phyloP scores from a whole-genome alignment of 2,329 filamentous ascomycete species.

The Arthroderma sp. region DNA sequence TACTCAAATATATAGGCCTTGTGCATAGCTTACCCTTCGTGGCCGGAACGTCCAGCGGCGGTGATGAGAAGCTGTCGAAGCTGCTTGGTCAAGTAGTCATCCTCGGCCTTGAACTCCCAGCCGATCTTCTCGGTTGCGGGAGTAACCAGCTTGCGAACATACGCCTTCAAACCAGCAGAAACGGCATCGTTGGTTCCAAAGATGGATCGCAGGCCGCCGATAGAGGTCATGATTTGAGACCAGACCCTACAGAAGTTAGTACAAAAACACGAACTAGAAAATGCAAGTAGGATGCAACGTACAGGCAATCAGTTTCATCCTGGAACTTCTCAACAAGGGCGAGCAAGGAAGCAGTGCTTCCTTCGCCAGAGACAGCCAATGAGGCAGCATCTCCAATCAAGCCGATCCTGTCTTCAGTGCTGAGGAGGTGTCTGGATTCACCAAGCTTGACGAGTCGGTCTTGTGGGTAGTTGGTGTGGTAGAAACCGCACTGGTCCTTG shows the following conservation, averaged over 20 bases:
- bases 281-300: constrained; percentile 19
- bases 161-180: constrained; percentile 61
- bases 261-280: background rate
- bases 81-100: constrained; percentile 71
- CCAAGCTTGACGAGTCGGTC: constrained; percentile 69
- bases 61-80: constrained; percentile 70
- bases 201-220: constrained; percentile 68
- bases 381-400: constrained; percentile 82
- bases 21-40: constrained; percentile 51
- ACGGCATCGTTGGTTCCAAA: constrained; percentile 67
- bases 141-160: constrained; percentile 63
- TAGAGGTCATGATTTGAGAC: constrained; percentile 67
- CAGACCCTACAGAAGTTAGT: constrained; percentile 49
- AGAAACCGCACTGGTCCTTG: constrained; percentile 76
- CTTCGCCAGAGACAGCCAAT: constrained; percentile 75
- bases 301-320: constrained; percentile 67
- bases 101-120: constrained; percentile 67
- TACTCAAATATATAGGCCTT: background rate
- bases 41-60: constrained; percentile 62
- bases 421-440: constrained; percentile 61
- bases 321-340: constrained; percentile 76
- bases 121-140: constrained; percentile 67
- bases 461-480: constrained; percentile 87
- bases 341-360: constrained; percentile 67
- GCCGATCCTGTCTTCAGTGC: constrained; percentile 80